A percentile compares a stretch with the other conserved stretches of the same genome.
Conservation (phyloP, 768 basidiomycete genomes). For the Rhodotorula taiwanensis region DNA sequence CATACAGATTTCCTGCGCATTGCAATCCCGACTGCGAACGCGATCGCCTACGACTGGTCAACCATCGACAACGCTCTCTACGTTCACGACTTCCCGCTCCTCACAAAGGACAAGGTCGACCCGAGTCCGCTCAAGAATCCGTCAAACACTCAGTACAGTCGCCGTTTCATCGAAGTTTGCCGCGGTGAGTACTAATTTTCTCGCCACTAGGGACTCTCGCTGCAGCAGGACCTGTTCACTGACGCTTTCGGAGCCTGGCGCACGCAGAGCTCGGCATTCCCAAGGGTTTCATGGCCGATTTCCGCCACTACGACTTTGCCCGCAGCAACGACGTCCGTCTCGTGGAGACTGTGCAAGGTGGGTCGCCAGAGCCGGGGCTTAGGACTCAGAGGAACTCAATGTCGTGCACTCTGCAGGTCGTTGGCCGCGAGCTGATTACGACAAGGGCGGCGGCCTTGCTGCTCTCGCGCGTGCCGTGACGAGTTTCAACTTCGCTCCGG, state of each 20-base stretch:
- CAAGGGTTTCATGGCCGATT: neutral
- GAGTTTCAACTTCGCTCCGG: slow-evolving; percentile 5
- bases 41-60: slow-evolving; percentile 22
- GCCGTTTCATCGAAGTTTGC: slow-evolving; percentile 4
- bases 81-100: slow-evolving; percentile 29
- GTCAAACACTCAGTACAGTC: slow-evolving; percentile 17
- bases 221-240: neutral
- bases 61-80: slow-evolving; percentile 30
- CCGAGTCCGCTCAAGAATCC: slow-evolving; percentile 15
- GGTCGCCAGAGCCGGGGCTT: neutral
- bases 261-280: slow-evolving; percentile 2
- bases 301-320: slow-evolving; percentile 20
- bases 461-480: slow-evolving; percentile 16
- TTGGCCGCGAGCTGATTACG: neutral
- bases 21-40: slow-evolving; percentile 34
- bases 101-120: neutral
- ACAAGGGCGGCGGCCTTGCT: slow-evolving; percentile 20
- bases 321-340: slow-evolving; percentile 1
- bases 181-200: neutral
- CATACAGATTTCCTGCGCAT: slow-evolving; percentile 19
- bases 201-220: too few species aligned
- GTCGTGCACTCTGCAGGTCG: neutral
- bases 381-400: neutral
- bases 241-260: neutral
- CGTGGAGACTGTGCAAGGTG: slow-evolving; percentile 16